Evolutionary conservation across 345 rosid genomes (phyloP).

Genomic region (Gossypium raimondii): DNA sequence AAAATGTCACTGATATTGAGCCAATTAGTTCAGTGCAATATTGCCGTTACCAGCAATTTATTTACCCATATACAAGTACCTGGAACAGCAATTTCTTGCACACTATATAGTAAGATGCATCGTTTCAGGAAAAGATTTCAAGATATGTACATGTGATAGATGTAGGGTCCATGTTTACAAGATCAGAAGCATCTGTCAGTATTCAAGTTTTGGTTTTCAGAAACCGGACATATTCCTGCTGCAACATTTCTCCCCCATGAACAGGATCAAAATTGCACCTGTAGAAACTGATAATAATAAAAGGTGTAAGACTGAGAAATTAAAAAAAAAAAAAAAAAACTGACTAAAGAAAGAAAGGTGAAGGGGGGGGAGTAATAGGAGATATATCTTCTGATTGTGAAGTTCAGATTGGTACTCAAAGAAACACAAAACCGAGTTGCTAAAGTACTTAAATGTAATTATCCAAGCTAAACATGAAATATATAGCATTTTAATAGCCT

Average conservation of each 20-base stretch:
- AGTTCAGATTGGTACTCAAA: background rate
- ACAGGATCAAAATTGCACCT: constrained; percentile 63
- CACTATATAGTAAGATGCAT: background rate
- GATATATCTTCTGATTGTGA: background rate
- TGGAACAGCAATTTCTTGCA: background rate
- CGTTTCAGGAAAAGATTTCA: background rate
- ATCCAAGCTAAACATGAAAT: background rate
- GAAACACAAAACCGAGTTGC: background rate
- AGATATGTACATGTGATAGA: constrained; percentile 8
- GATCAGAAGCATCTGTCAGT: background rate
- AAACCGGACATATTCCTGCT: constrained; percentile 55
- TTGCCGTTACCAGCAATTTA: background rate
- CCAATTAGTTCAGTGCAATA: background rate
- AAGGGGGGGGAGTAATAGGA: background rate
- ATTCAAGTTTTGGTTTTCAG: constrained; percentile 28
- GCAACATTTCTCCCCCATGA: constrained; percentile 59
- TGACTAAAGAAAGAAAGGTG: background rate
- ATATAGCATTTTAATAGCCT: background rate
- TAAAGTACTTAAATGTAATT: background rate
- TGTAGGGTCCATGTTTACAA: background rate
- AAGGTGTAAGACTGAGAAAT: background rate
- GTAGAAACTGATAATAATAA: constrained; percentile 42
- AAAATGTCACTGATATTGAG: background rate
- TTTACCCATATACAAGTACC: background rate
- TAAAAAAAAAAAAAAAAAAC: background rate